A percentile compares a stretch with the other conserved stretches of the same genome.
phyloP scores from a whole-genome alignment of 75 land plant species.

The Gnetum montanum region DNA sequence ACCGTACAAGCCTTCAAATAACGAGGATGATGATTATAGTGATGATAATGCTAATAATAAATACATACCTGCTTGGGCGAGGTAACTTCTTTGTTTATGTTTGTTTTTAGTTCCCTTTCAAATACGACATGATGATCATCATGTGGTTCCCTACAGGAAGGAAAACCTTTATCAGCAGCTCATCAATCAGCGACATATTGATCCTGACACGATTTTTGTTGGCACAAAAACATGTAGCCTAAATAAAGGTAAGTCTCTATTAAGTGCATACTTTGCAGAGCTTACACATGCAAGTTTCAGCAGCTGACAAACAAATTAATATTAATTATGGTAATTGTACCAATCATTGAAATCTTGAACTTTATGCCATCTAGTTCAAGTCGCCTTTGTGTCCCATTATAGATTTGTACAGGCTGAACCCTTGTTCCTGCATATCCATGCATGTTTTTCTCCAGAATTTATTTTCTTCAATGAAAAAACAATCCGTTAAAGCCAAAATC shows the following conservation, averaged over 20 bases:
- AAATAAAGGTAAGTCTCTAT: conserved; percentile 24
- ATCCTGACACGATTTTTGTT: conserved; percentile 37
- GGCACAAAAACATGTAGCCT: conserved; percentile 36
- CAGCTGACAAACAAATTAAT: too few species aligned
- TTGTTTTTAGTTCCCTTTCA: not conserved
- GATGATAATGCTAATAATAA: conserved; percentile 33
- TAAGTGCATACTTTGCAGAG: not conserved
- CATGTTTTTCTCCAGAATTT: too few species aligned
- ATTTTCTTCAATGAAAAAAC: too few species aligned
- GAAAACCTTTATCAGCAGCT: conserved; percentile 28
- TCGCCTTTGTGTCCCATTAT: too few species aligned
- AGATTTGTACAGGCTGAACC: too few species aligned
- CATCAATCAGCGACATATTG: conserved; percentile 23
- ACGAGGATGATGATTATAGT: conserved; percentile 66
- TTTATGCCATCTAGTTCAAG: too few species aligned
- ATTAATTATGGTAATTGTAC: too few species aligned
- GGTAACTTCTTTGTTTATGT: conserved; percentile 24
- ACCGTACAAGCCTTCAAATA: conserved; percentile 61
- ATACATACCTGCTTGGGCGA: conserved; percentile 69
- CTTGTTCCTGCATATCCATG: too few species aligned
- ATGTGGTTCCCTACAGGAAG: conserved; percentile 14
- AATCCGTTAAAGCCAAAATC: too few species aligned
- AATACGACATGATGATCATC: too few species aligned
- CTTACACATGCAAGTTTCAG: too few species aligned
- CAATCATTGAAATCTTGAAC: too few species aligned